Evolutionary conservation across 2,329 filamentous ascomycete genomes (phyloP).

Genomic region (Claviceps fusiformis): DNA sequence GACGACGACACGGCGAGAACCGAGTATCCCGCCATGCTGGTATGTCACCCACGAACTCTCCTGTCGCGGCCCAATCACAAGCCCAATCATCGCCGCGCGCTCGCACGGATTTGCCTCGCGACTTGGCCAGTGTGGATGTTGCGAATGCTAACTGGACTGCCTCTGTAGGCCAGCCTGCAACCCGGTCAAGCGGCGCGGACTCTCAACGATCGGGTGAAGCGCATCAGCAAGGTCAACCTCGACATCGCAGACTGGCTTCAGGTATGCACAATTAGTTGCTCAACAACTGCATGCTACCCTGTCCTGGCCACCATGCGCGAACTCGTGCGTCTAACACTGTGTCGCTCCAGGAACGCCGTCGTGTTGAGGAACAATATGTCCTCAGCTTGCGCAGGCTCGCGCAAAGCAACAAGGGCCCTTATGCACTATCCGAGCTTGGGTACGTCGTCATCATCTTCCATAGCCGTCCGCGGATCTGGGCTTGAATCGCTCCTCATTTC

Average conservation of each 20-base stretch:
- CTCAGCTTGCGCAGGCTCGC: constrained; percentile 69
- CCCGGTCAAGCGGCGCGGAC: constrained; percentile 69
- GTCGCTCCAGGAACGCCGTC: constrained; percentile 64
- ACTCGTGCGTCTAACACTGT: background rate
- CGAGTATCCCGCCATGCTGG: constrained; percentile 92
- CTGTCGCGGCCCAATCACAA: background rate
- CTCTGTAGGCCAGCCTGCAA: constrained; percentile 59
- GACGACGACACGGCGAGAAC: constrained; percentile 60
- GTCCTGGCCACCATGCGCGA: background rate
- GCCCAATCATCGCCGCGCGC: background rate
- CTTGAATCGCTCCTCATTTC: background rate
- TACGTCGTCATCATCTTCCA: constrained; percentile 32
- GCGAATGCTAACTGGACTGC: background rate
- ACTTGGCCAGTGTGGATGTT: background rate
- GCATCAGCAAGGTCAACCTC: constrained; percentile 72
- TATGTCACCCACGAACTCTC: constrained; percentile 33
- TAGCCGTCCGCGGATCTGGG: background rate
- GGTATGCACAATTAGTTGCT: constrained; percentile 38
- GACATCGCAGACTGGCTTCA: constrained; percentile 96
- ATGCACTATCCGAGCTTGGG: constrained; percentile 73
- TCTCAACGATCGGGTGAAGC: constrained; percentile 75
- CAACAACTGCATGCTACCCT: background rate
- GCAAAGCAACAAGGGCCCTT: constrained; percentile 58
- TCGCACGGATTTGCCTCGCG: background rate
- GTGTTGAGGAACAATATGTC: constrained; percentile 82